These are phyloP conservation scores for Ophiorrhiza pumila DNA, from an alignment of 257 asterid species.

Conservation along the genomic window DNA sequence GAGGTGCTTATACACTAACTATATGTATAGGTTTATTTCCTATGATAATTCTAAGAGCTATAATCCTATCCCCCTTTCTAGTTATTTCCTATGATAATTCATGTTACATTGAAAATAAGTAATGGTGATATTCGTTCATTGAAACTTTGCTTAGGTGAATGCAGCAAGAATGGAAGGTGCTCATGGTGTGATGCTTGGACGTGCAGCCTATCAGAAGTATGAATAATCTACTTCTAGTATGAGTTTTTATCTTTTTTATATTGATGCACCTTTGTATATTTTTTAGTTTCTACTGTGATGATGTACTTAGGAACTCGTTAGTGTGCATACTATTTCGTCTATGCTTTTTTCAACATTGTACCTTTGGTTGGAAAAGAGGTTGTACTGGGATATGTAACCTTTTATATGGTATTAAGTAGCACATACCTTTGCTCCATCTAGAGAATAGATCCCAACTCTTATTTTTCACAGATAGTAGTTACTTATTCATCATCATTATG, in stretches of 20 bases:
- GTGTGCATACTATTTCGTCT: neutral
- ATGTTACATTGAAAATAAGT: too few relatives aligned
- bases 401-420: neutral
- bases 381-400: neutral
- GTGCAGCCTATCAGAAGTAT: conserved; percentile 80
- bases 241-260: neutral
- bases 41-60: too few relatives aligned
- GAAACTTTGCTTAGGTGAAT: conserved; percentile 41
- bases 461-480: neutral
- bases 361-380: neutral
- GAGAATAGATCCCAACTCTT: neutral
- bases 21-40: too few relatives aligned
- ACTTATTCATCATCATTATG: neutral
- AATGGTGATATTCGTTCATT: neutral
- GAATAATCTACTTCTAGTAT: conserved; percentile 8
- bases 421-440: neutral
- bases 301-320: neutral
- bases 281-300: neutral
- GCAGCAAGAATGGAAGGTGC: conserved; percentile 86
- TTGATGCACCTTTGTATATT: too few relatives aligned
- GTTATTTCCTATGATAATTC: too few relatives aligned
- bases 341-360: neutral
- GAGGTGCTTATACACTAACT: too few relatives aligned
- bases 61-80: too few relatives aligned
- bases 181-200: conserved; percentile 93